A percentile compares a stretch with the other conserved stretches of the same genome.
Evolutionary conservation across 495 filamentous ascomycete genomes (phyloP).

Genomic region (Annulohypoxylon stygium): DNA sequence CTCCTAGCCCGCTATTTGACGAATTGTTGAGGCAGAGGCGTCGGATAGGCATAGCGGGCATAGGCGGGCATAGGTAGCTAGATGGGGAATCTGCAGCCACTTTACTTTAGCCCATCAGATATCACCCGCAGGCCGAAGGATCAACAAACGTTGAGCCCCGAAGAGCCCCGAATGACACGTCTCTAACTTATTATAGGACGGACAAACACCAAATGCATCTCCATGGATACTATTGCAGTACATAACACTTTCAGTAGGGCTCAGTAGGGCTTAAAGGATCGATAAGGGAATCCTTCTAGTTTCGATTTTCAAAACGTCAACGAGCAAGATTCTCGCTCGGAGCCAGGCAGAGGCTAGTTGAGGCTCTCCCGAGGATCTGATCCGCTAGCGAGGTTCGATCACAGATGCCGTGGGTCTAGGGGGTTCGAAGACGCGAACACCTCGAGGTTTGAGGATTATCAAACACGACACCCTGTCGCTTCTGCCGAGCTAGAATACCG

Average conservation of each 20-base stretch:
- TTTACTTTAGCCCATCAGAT: constrained; percentile 43
- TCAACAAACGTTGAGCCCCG: constrained; percentile 37
- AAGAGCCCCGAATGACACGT: constrained; percentile 28
- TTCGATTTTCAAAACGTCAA: constrained; percentile 43
- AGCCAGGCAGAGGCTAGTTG: constrained; percentile 19
- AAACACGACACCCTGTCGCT: constrained; percentile 35
- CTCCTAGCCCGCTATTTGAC: background rate
- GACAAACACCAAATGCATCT: background rate
- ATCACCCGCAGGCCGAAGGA: constrained; percentile 41
- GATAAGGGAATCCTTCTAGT: constrained; percentile 32
- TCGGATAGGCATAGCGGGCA: background rate
- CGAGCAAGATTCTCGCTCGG: constrained; percentile 9
- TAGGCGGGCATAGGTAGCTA: background rate
- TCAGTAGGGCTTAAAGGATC: constrained; percentile 35
- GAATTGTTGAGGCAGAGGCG: background rate
- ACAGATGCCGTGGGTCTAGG: constrained; percentile 35
- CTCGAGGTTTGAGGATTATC: constrained; percentile 44
- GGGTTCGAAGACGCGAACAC: constrained; percentile 19
- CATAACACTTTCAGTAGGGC: constrained; percentile 7
- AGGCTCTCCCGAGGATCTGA: constrained; percentile 44
- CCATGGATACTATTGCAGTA: background rate
- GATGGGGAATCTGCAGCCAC: constrained; percentile 24
- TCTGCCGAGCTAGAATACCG: constrained; percentile 30
- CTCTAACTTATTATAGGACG: constrained; percentile 15
- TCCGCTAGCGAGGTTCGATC: constrained; percentile 40